Conservation (phyloP, 768 basidiomycete species). For the Suillus decipiens region DNA sequence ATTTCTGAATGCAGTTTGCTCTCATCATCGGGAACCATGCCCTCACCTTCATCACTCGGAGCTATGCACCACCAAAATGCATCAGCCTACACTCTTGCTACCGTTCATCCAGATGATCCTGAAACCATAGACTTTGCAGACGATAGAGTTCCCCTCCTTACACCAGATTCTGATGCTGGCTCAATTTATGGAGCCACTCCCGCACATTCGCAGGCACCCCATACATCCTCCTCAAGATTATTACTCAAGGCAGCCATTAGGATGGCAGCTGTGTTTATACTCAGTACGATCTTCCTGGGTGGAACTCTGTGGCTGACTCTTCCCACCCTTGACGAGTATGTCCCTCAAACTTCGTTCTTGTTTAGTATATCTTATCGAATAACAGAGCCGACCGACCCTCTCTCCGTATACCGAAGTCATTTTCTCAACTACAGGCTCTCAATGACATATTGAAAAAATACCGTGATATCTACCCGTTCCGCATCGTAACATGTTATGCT, state of each 20-base stretch:
- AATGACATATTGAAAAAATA: slow-evolving; percentile 91
- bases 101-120: slow-evolving; percentile 43
- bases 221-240: slow-evolving; percentile 51
- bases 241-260: slow-evolving; percentile 82
- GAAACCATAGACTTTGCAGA: slow-evolving; percentile 27
- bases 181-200: slow-evolving; percentile 52
- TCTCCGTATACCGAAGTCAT: slow-evolving; percentile 86
- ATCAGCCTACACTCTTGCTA: slow-evolving; percentile 66
- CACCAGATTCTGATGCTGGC: slow-evolving; percentile 40
- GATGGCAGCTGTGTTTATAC: slow-evolving; percentile 75
- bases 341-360: slow-evolving; percentile 21
- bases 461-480: slow-evolving; percentile 81
- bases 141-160: slow-evolving; percentile 44
- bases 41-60: slow-evolving; percentile 13
- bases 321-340: slow-evolving; percentile 78
- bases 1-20: slow-evolving; percentile 4
- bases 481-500: slow-evolving; percentile 86
- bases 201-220: slow-evolving; percentile 23
- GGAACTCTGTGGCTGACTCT: slow-evolving; percentile 80
- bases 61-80: slow-evolving; percentile 35
- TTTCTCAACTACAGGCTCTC: slow-evolving; percentile 81
- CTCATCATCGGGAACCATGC: slow-evolving; percentile 14
- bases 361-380: slow-evolving; percentile 13
- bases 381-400: slow-evolving; percentile 70
- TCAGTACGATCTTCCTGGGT: slow-evolving; percentile 70